Evolutionary conservation across 2,329 filamentous ascomycete species (phyloP).

Genomic region (Amauroascus niger): DNA sequence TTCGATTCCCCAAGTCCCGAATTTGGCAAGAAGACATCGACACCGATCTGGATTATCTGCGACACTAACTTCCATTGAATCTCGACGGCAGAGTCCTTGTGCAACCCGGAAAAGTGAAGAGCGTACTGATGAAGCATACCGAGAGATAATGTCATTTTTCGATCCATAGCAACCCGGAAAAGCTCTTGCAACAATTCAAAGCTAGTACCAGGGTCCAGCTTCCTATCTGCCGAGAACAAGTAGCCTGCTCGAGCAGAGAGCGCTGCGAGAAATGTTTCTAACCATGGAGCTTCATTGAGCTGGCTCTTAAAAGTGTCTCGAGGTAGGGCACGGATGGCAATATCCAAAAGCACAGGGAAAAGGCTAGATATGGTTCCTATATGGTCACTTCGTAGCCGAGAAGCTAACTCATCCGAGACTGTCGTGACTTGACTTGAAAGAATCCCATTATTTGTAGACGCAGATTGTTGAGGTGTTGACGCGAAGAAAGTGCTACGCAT

Average conservation of each 20-base stretch:
- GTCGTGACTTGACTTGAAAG: slow-evolving; percentile 29
- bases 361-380: slow-evolving; percentile 21
- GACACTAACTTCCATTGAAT: slow-evolving; percentile 36
- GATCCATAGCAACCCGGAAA: slow-evolving; percentile 31
- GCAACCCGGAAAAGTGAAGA: slow-evolving; percentile 31
- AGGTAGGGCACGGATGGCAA: slow-evolving; percentile 39
- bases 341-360: slow-evolving; percentile 37
- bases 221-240: slow-evolving; percentile 23
- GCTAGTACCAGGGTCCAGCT: slow-evolving; percentile 2
- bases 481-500: slow-evolving; percentile 32
- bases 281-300: slow-evolving; percentile 41
- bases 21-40: slow-evolving; percentile 38
- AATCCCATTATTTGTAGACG: slow-evolving; percentile 27
- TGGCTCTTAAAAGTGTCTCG: slow-evolving; percentile 36
- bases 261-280: slow-evolving; percentile 41
- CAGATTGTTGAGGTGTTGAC: slow-evolving; percentile 24
- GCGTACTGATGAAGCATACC: slow-evolving; percentile 35
- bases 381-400: slow-evolving; percentile 25
- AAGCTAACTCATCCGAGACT: slow-evolving; percentile 30
- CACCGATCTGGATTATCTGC: slow-evolving; percentile 34
- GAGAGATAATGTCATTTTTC: slow-evolving; percentile 33
- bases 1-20: slow-evolving; percentile 33
- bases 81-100: slow-evolving; percentile 23
- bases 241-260: slow-evolving; percentile 34
- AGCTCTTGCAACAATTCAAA: slow-evolving; percentile 30